Percentiles rank a stretch among this genome's conserved stretches.
phyloP scores from a whole-genome alignment of 495 filamentous ascomycete genomes.

The Podospora pseudopauciseta region DNA sequence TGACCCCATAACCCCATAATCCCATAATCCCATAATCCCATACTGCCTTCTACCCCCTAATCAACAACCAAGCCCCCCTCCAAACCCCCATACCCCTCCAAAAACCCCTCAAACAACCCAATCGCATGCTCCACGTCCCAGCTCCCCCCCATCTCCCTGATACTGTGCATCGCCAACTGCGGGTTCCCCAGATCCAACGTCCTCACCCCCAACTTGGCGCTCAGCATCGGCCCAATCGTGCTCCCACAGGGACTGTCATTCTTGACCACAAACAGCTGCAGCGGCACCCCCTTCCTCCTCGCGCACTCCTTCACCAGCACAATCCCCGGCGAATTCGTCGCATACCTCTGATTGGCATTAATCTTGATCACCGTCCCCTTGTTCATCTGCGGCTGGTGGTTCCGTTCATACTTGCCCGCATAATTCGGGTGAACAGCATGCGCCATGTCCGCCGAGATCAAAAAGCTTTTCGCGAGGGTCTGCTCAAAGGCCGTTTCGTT shows the following conservation, averaged over 20 bases:
- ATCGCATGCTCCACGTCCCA: conserved; percentile 87
- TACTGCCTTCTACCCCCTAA: conserved; percentile 23
- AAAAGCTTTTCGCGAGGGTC: conserved; percentile 85
- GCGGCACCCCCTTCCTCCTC: conserved; percentile 62
- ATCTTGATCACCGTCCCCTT: conserved; percentile 94
- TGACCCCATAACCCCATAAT: too few relatives aligned
- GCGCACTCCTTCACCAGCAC: conserved; percentile 87
- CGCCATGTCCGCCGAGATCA: conserved; percentile 96
- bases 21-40: too few relatives aligned
- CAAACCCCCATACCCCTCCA: conserved; percentile 73
- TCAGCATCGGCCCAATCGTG: conserved; percentile 95
- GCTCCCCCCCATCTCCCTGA: conserved; percentile 83
- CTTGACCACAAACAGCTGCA: conserved; percentile 93
- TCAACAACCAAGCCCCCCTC: conserved; percentile 81
- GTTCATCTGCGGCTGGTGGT: conserved; percentile 93
- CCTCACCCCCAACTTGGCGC: conserved; percentile 74
- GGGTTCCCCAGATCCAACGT: conserved; percentile 93
- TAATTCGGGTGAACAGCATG: conserved; percentile 96
- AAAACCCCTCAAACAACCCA: conserved; percentile 83
- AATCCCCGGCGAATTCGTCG: conserved; percentile 93
- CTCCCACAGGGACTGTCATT: conserved; percentile 93
- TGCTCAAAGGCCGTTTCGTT: conserved; percentile 87
- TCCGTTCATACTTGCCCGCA: conserved; percentile 79
- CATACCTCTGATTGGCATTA: conserved; percentile 95
- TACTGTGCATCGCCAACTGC: conserved; percentile 97